Conservation (phyloP, 2,329 filamentous ascomycete genomes). For the Colletotrichum sp. region DNA sequence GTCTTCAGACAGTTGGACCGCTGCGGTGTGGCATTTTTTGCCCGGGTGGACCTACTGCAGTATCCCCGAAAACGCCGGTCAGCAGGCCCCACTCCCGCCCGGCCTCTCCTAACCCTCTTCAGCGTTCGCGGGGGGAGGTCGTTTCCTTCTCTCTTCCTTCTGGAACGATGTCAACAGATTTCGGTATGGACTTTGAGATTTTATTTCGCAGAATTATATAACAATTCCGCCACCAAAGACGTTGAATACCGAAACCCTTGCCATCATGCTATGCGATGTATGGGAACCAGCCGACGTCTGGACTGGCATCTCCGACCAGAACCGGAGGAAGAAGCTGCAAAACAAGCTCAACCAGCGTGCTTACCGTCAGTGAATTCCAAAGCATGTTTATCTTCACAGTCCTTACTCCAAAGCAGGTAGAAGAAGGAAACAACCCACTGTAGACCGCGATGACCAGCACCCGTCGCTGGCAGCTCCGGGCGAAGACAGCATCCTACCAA, state of each 20-base stretch:
- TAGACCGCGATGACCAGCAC: not conserved
- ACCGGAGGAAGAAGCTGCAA: not conserved
- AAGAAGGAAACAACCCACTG: not conserved
- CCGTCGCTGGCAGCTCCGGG: not conserved
- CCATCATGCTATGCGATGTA: not conserved
- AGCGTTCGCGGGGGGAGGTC: not conserved
- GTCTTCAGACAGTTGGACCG: accelerated
- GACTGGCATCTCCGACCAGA: not conserved
- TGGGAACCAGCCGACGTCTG: not conserved
- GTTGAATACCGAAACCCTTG: not conserved
- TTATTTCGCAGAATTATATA: not conserved
- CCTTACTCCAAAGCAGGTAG: not conserved
- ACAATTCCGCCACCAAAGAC: not conserved
- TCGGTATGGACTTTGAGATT: not conserved
- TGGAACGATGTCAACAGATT: not conserved
- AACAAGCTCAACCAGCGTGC: slow-evolving; percentile 12
- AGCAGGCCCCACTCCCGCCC: not conserved
- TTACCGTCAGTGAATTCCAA: not conserved
- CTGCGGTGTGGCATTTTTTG: not conserved
- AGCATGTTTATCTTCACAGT: accelerated
- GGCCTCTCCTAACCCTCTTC: not conserved
- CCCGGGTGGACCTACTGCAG: not conserved
- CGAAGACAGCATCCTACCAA: not conserved
- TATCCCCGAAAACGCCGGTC: not conserved
- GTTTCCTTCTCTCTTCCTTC: not conserved